Percentiles rank a stretch among this genome's conserved stretches.
Evolutionary conservation across 768 basidiomycete genomes (phyloP).

Genomic region (Suillus discolor): DNA sequence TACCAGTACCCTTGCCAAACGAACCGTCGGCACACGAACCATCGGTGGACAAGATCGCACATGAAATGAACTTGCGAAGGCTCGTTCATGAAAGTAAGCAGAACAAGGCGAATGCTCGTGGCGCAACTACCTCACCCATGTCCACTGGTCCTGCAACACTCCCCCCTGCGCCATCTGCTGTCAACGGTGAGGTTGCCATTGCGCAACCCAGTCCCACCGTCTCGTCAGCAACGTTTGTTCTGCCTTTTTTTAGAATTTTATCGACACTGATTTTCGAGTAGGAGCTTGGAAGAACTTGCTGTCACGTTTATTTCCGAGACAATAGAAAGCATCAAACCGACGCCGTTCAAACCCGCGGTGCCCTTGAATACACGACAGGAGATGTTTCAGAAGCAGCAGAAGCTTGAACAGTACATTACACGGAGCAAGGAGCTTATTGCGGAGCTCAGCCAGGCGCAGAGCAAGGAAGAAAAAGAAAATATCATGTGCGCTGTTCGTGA

Average conservation of each 20-base stretch:
- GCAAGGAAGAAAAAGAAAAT: slow-evolving; percentile 53
- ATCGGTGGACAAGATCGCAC: slow-evolving; percentile 33
- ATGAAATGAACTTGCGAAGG: slow-evolving; percentile 39
- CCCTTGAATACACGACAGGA: slow-evolving; percentile 26
- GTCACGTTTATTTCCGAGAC: slow-evolving; percentile 60
- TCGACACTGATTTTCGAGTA: not conserved
- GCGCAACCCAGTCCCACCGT: slow-evolving; percentile 1
- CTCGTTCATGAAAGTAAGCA: slow-evolving; percentile 39
- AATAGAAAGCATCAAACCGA: slow-evolving; percentile 45
- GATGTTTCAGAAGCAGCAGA: slow-evolving; percentile 49
- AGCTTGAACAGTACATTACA: slow-evolving; percentile 53
- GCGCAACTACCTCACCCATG: not conserved
- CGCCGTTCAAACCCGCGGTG: slow-evolving; percentile 14
- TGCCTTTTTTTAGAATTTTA: not conserved
- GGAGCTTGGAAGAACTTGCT: slow-evolving; percentile 52
- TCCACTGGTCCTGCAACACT: not conserved
- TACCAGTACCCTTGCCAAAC: not conserved
- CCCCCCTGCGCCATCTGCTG: slow-evolving; percentile 9
- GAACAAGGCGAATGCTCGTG: slow-evolving; percentile 39
- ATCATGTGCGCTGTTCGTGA: slow-evolving; percentile 50
- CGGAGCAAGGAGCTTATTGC: slow-evolving; percentile 55
- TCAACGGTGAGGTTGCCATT: not conserved
- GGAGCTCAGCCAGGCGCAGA: slow-evolving; percentile 44
- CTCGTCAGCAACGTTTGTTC: slow-evolving; percentile 6
- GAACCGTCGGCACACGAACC: slow-evolving; percentile 4